A percentile compares a stretch with the other conserved stretches of the same genome.
These are phyloP conservation scores for Platanthera zijinensis DNA, from an alignment of 106 monocot genomes.

Conservation along the genomic window DNA sequence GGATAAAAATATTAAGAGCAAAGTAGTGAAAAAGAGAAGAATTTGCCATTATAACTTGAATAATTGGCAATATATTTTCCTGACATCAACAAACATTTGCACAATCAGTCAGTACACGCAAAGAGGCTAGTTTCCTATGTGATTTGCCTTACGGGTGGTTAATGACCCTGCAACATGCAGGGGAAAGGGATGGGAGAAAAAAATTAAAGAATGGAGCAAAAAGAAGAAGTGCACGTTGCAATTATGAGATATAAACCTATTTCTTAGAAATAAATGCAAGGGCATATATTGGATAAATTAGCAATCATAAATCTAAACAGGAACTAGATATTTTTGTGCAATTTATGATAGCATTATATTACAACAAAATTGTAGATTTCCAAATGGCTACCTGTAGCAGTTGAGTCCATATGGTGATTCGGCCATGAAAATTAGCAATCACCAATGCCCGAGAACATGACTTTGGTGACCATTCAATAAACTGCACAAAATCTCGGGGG, in stretches of 20 bases:
- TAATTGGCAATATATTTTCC: not conserved
- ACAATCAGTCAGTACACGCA: not conserved
- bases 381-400: slow-evolving; percentile 59
- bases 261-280: not conserved
- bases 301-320: no score
- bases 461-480: slow-evolving; percentile 98
- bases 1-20: not conserved
- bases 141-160: not conserved
- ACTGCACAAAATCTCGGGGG: slow-evolving; percentile 96
- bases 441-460: slow-evolving; percentile 88
- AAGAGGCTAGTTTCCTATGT: not conserved
- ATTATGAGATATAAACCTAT: not conserved
- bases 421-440: slow-evolving; percentile 92
- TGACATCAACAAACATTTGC: not conserved
- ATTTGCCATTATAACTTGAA: not conserved
- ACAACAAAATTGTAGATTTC: not conserved
- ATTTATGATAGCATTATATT: not conserved
- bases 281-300: no score
- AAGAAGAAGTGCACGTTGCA: not conserved
- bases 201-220: not conserved
- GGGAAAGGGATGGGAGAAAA: not conserved
- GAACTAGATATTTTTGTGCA: not conserved
- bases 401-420: slow-evolving; percentile 94
- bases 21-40: not conserved
- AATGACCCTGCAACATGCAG: not conserved